Conservation (phyloP, 2,329 filamentous ascomycete species). For the Colletotrichum tropicicola region DNA sequence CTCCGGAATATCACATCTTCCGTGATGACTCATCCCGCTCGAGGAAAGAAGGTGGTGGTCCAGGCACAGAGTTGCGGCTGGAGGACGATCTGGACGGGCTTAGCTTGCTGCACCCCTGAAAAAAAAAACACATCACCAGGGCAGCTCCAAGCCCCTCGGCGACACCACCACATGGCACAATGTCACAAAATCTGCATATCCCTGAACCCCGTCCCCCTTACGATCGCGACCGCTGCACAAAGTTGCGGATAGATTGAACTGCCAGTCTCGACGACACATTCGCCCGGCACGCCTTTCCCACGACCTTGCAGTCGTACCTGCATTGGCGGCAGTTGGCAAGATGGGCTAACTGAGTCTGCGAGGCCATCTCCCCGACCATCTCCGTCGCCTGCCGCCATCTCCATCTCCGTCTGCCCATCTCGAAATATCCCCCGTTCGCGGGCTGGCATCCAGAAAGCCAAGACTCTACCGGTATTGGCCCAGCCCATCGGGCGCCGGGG, state of each 20-base stretch:
- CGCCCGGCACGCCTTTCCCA: too few relatives aligned
- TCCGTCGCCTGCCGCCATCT: not conserved
- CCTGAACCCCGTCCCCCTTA: conserved; percentile 3
- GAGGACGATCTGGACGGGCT: too few relatives aligned
- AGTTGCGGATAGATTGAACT: conserved; percentile 24
- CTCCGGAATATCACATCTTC: not conserved
- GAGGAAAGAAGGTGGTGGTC: not conserved
- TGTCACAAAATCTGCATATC: not conserved
- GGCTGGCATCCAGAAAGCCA: not conserved
- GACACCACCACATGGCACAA: conserved; percentile 2
- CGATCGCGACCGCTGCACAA: conserved; percentile 11
- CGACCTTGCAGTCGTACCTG: not conserved
- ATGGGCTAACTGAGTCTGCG: not conserved
- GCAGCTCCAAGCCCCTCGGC: not conserved
- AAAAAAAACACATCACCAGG: not conserved
- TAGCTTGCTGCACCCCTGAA: conserved; percentile 12
- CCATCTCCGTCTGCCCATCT: not conserved
- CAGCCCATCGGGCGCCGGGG: not conserved
- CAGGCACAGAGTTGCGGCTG: conserved; percentile 22
- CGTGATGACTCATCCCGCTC: not conserved
- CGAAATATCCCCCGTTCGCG: not conserved
- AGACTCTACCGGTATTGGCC: conserved; percentile 1
- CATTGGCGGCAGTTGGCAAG: not conserved
- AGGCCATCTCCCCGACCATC: not conserved
- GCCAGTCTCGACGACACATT: too few relatives aligned